phyloP scores from a whole-genome alignment of 305 asterid genomes.

The Rubia occidens region DNA sequence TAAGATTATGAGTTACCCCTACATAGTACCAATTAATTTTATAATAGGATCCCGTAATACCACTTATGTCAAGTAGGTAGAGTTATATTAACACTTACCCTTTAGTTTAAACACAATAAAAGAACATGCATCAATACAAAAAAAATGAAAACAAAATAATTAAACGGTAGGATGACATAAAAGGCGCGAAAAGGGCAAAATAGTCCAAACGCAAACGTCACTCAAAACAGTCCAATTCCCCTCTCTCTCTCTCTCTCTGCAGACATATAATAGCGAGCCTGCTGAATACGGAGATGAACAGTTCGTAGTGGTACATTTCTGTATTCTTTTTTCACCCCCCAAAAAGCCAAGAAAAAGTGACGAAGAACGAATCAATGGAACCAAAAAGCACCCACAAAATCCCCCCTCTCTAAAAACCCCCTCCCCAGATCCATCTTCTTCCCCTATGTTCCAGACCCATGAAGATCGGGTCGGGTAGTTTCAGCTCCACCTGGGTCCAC shows the following conservation, averaged over 20 bases:
- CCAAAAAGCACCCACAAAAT: background rate
- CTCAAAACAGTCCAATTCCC: constrained; percentile 13
- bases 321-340: constrained; percentile 3
- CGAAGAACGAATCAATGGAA: constrained; percentile 12
- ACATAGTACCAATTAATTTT: too few relatives aligned
- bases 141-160: background rate
- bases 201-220: constrained; percentile 10
- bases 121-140: background rate
- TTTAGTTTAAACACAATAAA: background rate
- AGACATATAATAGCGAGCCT: constrained; percentile 14
- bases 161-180: background rate
- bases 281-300: constrained; percentile 9
- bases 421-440: constrained; percentile 14
- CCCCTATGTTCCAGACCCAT: constrained; percentile 9
- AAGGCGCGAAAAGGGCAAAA: constrained; percentile 22
- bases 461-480: constrained; percentile 11
- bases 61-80: too few relatives aligned
- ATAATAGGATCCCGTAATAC: too few relatives aligned
- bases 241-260: background rate
- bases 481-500: background rate
- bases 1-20: too few relatives aligned
- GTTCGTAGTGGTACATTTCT: background rate
- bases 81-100: too few relatives aligned
- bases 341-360: constrained; percentile 4
- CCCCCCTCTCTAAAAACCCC: background rate